A percentile compares a stretch with the other conserved stretches of the same genome.
Conservation (phyloP, 225 moss, liverwort and hornwort species). For the Physcomitrium patens region DNA sequence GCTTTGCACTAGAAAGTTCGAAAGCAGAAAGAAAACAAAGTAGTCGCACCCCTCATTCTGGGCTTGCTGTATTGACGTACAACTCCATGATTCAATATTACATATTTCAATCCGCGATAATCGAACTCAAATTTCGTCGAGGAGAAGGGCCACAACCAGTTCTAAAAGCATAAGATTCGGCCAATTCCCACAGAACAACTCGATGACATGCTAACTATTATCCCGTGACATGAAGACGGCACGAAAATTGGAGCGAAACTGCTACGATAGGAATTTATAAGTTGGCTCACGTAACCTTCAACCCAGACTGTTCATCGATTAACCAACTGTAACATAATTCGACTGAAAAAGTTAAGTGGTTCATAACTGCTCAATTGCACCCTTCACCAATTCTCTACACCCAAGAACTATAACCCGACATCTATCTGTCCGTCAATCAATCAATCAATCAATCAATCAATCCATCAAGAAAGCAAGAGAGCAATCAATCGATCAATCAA, state of each 20-base stretch:
- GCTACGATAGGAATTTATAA: too few relatives aligned
- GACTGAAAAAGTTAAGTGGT: constrained; percentile 7
- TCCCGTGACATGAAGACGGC: too few relatives aligned
- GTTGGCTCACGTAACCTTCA: too few relatives aligned
- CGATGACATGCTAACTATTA: too few relatives aligned
- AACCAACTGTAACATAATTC: neutral
- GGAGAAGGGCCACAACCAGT: neutral
- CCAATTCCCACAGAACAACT: neutral
- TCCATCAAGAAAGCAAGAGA: too few relatives aligned
- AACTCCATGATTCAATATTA: constrained; percentile 2
- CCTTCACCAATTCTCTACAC: neutral
- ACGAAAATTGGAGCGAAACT: too few relatives aligned
- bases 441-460: too few relatives aligned
- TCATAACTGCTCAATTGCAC: neutral
- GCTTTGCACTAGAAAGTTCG: too few relatives aligned
- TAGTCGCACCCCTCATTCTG: too few relatives aligned
- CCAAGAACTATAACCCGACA: neutral
- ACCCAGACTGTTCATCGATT: neutral
- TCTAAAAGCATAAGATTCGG: neutral
- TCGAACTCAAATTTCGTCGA: neutral
- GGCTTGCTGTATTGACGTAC: neutral
- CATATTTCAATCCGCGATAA: neutral
- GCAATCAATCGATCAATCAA: neutral
- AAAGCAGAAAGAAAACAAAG: too few relatives aligned
- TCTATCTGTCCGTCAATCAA: too few relatives aligned